Conservation (phyloP, 2,329 filamentous ascomycete genomes). For the Escovopsis sp. region DNA sequence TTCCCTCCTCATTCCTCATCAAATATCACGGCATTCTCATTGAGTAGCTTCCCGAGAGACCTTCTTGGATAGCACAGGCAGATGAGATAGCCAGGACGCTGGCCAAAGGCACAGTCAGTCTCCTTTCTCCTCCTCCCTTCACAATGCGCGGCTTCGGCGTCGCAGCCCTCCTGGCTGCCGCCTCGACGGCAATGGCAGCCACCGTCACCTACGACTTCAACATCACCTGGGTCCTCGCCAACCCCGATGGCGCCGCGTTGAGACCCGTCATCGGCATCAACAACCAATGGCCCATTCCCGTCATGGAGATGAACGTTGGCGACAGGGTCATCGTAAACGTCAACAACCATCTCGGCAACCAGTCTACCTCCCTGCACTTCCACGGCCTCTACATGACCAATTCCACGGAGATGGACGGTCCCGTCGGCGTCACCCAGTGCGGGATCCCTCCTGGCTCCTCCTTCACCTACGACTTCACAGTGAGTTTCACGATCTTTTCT, state of each 20-base stretch:
- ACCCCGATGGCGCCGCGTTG: constrained; percentile 51
- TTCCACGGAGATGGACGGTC: constrained; percentile 56
- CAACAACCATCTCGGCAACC: constrained; percentile 44
- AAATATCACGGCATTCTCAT: too few species aligned
- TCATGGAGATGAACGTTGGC: constrained; percentile 45
- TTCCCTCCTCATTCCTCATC: too few species aligned
- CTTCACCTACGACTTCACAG: constrained; percentile 56
- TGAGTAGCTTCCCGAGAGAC: too few species aligned
- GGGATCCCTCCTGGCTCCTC: constrained; percentile 45
- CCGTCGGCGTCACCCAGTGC: constrained; percentile 50
- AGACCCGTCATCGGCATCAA: constrained; percentile 66
- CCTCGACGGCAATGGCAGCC: constrained; percentile 15
- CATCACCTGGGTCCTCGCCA: constrained; percentile 54
- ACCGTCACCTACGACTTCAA: constrained; percentile 49
- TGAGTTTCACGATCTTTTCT: constrained; percentile 15
- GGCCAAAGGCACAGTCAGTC: neutral
- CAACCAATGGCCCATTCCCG: constrained; percentile 56
- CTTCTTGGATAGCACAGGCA: too few species aligned
- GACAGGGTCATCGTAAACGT: constrained; percentile 45
- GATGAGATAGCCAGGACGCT: too few species aligned
- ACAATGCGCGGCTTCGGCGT: constrained; percentile 8
- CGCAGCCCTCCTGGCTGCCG: constrained; percentile 6
- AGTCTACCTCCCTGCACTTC: constrained; percentile 50
- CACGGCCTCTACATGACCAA: constrained; percentile 58
- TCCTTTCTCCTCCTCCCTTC: neutral